Percentiles rank a stretch among this genome's conserved stretches.
phyloP scores from a whole-genome alignment of 75 land plant species.

The Cryptomeria japonica region DNA sequence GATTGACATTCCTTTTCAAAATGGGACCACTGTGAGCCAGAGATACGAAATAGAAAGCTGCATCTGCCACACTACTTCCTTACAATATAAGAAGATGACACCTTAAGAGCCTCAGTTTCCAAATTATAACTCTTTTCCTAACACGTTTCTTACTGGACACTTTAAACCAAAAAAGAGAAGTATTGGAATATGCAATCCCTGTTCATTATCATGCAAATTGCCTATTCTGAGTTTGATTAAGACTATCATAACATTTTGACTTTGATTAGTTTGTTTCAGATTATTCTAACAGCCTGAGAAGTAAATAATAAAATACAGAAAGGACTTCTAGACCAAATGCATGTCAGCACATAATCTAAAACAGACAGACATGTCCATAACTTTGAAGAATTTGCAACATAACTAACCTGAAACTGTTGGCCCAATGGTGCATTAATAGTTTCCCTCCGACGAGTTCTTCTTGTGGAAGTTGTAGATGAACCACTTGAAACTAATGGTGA shows the following conservation, averaged over 20 bases:
- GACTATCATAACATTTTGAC: background rate
- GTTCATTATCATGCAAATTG: background rate
- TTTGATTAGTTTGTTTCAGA: background rate
- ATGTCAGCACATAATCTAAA: background rate
- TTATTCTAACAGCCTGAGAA: background rate
- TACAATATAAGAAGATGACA: background rate
- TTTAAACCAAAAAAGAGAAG: background rate
- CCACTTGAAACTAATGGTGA: constrained; percentile 46
- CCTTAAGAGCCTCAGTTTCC: background rate
- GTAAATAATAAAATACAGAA: constrained; percentile 4
- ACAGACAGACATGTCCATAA: background rate
- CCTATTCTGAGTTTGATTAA: background rate
- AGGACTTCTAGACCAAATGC: background rate
- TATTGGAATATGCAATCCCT: background rate
- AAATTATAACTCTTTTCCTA: background rate
- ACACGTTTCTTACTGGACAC: background rate
- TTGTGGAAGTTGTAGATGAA: constrained; percentile 37
- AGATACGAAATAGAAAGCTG: background rate
- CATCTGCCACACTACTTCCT: background rate
- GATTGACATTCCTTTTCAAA: background rate
- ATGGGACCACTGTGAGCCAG: background rate
- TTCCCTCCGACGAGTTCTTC: constrained; percentile 36
- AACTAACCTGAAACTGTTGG: constrained; percentile 28
- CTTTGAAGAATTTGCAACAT: background rate
- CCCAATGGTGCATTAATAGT: constrained; percentile 17